Percentiles rank a stretch among this genome's conserved stretches.
These are phyloP conservation scores for Cunninghamia lanceolata DNA, from an alignment of 75 land plant species.

Conservation along the genomic window DNA sequence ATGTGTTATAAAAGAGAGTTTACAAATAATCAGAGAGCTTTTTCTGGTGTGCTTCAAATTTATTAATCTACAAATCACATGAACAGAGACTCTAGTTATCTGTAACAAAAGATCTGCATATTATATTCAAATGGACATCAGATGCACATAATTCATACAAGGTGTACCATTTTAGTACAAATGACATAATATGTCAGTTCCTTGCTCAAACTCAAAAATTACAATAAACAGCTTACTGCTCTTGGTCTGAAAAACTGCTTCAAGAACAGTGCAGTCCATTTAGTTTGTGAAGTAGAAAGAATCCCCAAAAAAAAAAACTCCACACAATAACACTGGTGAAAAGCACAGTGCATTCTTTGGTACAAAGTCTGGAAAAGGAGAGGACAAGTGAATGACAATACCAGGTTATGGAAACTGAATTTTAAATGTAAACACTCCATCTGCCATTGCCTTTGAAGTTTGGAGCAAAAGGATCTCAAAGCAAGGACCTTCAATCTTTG, in stretches of 20 bases:
- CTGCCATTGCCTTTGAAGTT: neutral
- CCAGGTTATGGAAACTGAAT: conserved; percentile 1
- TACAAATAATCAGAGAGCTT: neutral
- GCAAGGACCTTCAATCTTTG: neutral
- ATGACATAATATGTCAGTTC: neutral
- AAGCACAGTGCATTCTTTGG: conserved; percentile 2
- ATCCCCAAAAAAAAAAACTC: conserved; percentile 8
- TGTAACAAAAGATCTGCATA: neutral
- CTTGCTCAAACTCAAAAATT: conserved; percentile 5
- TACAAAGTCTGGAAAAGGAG: conserved; percentile 1
- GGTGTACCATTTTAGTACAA: conserved; percentile 1
- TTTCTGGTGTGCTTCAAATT: neutral
- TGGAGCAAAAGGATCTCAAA: neutral
- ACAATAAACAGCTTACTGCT: conserved; percentile 12
- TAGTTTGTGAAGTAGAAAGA: conserved; percentile 6
- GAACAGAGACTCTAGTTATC: neutral
- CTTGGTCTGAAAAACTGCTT: conserved; percentile 2
- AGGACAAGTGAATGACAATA: neutral
- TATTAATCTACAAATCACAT: neutral
- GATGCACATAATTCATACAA: neutral
- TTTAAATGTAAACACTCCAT: neutral
- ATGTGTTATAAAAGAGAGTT: neutral
- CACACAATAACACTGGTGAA: conserved; percentile 7
- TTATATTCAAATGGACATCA: neutral
- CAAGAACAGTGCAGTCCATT: conserved; percentile 12